phyloP scores from a whole-genome alignment of 129 eudicot genomes.

The sunflower (Helianthus annuus) region HanXRQr2.0-SUNRISE NC_035449.2:27275081-27275580 shows the following conservation, averaged over 20 bases:
- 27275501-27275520: neutral
- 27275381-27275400: neutral
- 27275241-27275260: neutral
- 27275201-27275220: no score
- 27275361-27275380: no score
- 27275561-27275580: neutral
- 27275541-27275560: constrained; percentile 22
- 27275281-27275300: neutral
- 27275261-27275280: neutral
- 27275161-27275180: no score
- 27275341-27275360: neutral
- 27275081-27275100: no score
- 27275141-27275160: no score
- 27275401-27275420: neutral
- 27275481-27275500: neutral
- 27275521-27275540: neutral
- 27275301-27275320: constrained; percentile 5
- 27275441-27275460: neutral
- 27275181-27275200: no score
- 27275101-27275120: no score
- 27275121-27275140: no score
- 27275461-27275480: neutral
- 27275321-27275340: neutral
- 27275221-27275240: no score
- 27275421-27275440: neutral